A percentile compares a stretch with the other conserved stretches of the same genome.
Evolutionary conservation across 2,329 filamentous ascomycete species (phyloP).

Genomic region (Sporothrix phasma): DNA sequence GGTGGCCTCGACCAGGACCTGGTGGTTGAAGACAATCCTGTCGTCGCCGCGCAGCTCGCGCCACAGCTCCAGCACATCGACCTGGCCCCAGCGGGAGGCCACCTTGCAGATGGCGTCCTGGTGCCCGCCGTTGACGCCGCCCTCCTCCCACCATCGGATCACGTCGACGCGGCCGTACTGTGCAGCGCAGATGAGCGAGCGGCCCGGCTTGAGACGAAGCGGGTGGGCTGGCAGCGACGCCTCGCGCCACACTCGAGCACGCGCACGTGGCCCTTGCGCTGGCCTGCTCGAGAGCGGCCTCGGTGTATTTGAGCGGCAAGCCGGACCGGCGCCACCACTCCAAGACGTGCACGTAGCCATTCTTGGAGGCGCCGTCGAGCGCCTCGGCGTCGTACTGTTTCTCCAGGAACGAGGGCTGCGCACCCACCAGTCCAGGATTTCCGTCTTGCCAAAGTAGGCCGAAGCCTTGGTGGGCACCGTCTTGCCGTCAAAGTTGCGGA

Average conservation of each 20-base stretch:
- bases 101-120: constrained; percentile 75
- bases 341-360: constrained; percentile 74
- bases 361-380: constrained; percentile 75
- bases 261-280: constrained; percentile 71
- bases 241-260: constrained; percentile 88
- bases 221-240: constrained; percentile 33
- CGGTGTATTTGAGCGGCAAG: constrained; percentile 73
- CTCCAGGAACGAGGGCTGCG: constrained; percentile 72
- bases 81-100: constrained; percentile 75
- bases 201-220: constrained; percentile 65
- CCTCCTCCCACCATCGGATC: constrained; percentile 80
- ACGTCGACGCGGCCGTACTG: constrained; percentile 71
- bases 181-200: constrained; percentile 72
- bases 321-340: constrained; percentile 81
- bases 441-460: constrained; percentile 70
- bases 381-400: constrained; percentile 81
- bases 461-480: constrained; percentile 83
- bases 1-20: constrained; percentile 66
- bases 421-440: constrained; percentile 86
- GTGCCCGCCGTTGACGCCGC: constrained; percentile 67
- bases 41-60: constrained; percentile 57
- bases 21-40: constrained; percentile 29
- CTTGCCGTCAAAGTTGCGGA: constrained; percentile 77
- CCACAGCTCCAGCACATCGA: constrained; percentile 77
- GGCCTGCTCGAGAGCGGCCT: constrained; percentile 78